Evolutionary conservation across 2,329 filamentous ascomycete genomes (phyloP).

Genomic region (Pseudogymnoascus sp.): DNA sequence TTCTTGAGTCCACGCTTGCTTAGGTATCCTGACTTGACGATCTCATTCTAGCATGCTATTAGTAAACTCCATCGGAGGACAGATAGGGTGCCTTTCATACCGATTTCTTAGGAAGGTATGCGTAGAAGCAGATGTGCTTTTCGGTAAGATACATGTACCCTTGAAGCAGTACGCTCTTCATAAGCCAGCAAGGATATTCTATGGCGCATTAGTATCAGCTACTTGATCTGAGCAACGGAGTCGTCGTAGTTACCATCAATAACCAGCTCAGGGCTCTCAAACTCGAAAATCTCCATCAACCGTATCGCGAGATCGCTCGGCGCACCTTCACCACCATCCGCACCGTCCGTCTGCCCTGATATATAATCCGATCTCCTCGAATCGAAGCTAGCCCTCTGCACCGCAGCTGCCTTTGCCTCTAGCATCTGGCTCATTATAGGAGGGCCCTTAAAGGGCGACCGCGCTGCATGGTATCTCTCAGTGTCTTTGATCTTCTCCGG

Average conservation of each 20-base stretch:
- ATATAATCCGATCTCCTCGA: conserved; percentile 21
- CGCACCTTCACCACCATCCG: conserved; percentile 16
- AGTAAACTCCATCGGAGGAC: conserved; percentile 9
- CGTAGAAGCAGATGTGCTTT: conserved; percentile 92
- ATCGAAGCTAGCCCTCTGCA: conserved; percentile 49
- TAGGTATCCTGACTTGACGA: conserved; percentile 80
- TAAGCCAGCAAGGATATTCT: conserved; percentile 90
- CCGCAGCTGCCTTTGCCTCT: conserved; percentile 59
- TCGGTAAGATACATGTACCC: conserved; percentile 94
- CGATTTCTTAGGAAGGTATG: conserved; percentile 89
- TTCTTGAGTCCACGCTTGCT: conserved; percentile 84
- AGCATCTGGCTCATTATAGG: conserved; percentile 73
- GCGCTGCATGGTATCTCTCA: conserved; percentile 28
- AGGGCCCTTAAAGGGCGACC: conserved; percentile 39
- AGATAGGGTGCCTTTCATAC: conserved; percentile 39
- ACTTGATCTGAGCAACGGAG: neutral
- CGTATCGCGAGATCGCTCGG: conserved; percentile 55
- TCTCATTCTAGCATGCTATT: conserved; percentile 47
- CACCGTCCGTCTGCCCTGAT: conserved; percentile 21
- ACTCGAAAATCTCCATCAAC: conserved; percentile 78
- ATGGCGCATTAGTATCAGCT: conserved; percentile 22
- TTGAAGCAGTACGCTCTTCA: conserved; percentile 85
- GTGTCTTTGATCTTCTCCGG: conserved; percentile 14
- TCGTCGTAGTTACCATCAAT: conserved; percentile 53
- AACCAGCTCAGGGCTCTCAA: conserved; percentile 74